Evolutionary conservation across 2,329 filamentous ascomycete species (phyloP).

Genomic region (Ceratocystis albifundus): DNA sequence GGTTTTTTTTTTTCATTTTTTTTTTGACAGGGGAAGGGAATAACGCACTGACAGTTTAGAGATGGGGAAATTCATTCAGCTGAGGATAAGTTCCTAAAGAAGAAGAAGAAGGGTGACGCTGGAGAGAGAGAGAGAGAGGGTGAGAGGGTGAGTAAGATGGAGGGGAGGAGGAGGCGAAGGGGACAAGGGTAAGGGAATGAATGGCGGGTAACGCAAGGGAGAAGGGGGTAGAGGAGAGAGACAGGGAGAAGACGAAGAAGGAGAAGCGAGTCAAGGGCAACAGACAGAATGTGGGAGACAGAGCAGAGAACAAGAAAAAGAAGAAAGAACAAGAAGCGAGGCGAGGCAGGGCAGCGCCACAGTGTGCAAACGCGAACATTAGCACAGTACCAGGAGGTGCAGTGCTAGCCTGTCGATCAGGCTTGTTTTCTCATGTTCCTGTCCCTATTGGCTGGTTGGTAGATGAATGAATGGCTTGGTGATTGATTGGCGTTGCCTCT

Average conservation of each 20-base stretch:
- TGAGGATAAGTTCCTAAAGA: background rate
- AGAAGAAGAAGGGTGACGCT: background rate
- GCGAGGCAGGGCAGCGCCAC: background rate
- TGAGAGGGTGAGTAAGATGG: background rate
- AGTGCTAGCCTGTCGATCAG: no score
- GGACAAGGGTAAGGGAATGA: background rate
- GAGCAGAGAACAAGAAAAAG: background rate
- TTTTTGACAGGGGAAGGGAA: background rate
- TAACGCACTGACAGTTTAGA: conserved; percentile 2
- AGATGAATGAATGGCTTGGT: no score
- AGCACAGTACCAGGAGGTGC: no score
- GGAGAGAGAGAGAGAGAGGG: no score
- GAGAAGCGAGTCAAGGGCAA: background rate
- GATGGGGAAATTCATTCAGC: background rate
- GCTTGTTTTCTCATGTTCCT: no score
- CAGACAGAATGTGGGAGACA: background rate
- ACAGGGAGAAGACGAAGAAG: background rate
- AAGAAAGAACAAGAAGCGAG: background rate
- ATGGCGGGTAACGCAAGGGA: background rate
- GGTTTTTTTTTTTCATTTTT: no score
- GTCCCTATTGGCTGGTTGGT: no score
- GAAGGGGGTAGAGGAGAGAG: background rate
- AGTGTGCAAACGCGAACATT: background rate
- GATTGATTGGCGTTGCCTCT: no score
- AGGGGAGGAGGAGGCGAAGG: background rate